Percentiles rank a stretch among this genome's conserved stretches.
Evolutionary conservation across 2,329 filamentous ascomycete genomes (phyloP).

Genomic region (Fusarium palustre): DNA sequence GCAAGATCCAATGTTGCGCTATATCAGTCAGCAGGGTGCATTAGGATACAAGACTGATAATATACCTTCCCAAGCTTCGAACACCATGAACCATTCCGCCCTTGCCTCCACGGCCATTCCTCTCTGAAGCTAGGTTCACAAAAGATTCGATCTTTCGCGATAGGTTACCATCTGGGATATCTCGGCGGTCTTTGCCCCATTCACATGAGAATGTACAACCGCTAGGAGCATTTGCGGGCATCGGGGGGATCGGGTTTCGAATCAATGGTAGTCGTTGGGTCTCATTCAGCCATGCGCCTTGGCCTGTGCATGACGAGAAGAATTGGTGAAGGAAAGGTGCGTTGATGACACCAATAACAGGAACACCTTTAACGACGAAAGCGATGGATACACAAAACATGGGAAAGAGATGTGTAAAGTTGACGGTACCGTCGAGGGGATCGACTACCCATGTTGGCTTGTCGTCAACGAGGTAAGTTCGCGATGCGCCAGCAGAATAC

Average conservation of each 20-base stretch:
- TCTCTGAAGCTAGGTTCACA: constrained; percentile 77
- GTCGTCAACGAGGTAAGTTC: constrained; percentile 73
- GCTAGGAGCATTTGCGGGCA: constrained; percentile 73
- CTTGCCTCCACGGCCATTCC: constrained; percentile 70
- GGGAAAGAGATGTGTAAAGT: constrained; percentile 83
- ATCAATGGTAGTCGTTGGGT: constrained; percentile 72
- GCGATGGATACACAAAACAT: constrained; percentile 86
- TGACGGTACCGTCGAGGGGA: constrained; percentile 82
- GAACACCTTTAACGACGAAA: constrained; percentile 69
- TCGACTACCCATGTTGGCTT: constrained; percentile 81
- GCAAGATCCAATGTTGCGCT: constrained; percentile 80
- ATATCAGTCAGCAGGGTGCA: constrained; percentile 4
- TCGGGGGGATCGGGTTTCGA: constrained; percentile 69
- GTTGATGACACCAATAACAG: constrained; percentile 77
- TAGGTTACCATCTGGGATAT: constrained; percentile 74
- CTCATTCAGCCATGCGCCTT: constrained; percentile 77
- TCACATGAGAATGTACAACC: constrained; percentile 81
- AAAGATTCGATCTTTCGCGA: constrained; percentile 79
- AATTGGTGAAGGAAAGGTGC: constrained; percentile 77
- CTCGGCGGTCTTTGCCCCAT: constrained; percentile 82
- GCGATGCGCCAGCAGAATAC: constrained; percentile 75
- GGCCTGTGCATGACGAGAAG: constrained; percentile 74
- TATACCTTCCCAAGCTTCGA: constrained; percentile 71
- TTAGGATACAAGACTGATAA: neutral
- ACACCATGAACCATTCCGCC: constrained; percentile 85